Evolutionary conservation across 192 early-diverging fungal species (phyloP), one percentile per base, ranked within the genome.

Genomic region (Podila epicladia): DNA sequence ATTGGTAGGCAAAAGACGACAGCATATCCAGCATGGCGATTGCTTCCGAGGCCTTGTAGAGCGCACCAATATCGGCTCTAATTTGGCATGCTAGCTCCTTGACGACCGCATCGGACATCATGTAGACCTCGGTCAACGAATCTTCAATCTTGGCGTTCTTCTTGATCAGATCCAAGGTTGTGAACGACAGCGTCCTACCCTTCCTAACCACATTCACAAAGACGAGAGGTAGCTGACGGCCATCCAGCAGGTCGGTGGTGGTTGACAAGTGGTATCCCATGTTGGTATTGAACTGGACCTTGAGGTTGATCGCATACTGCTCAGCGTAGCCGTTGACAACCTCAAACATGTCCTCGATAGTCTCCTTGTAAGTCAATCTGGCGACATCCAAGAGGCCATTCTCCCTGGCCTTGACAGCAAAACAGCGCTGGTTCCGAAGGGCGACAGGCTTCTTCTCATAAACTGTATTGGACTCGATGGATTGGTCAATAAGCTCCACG

Each of bases 361-460:
- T 85, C 83, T 95, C 94, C 77, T 90, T 90, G 75, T 94, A 95
- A 1, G 93, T 92, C 75, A 92, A 91, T 13, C 94, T 83, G 28
- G 92, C 93, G 33, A 97, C 93, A 75, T 98, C 96, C 24, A 98
- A 88, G 38, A 97, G 87, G 2, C 94, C 93, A 73, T 94, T 95
- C 17, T 92, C 87, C 5, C 94, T 93, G 26, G 92, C 87, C 83
- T 94, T 95, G 41, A 97, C 91, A 6, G 94, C 94, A 74, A 95
- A 95, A 67, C 95, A 95, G 31, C 94, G 86, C 82, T 96, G 96
- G 71, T 95, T 94, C 45, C 92, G 85, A 38, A 95, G 72, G 37
- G 91, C 93, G 22, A 95, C 74, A n/a, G 93, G 84, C 15, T 84
- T 91, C 72, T 93, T 96, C 73, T 95, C 91, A 58, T 87, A 83